Conservation (phyloP, 768 basidiomycete genomes). For the Mycena capillaripes region DNA sequence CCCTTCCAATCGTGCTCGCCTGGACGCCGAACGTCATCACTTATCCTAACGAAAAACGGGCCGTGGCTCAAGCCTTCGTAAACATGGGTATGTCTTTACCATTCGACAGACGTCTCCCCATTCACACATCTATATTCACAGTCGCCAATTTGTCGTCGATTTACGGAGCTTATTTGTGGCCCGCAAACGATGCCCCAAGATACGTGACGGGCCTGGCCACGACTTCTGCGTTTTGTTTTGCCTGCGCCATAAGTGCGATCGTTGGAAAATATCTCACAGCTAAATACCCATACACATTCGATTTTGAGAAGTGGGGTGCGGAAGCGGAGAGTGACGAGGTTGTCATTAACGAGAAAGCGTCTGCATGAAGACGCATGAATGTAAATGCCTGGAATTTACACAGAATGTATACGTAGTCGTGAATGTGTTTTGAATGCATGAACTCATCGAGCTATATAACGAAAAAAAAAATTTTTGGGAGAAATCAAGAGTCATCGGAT, state of each 20-base stretch:
- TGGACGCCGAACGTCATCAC: slow-evolving; percentile 28
- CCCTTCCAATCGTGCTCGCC: slow-evolving; percentile 32
- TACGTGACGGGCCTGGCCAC: slow-evolving; percentile 31
- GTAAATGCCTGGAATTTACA: too few relatives aligned
- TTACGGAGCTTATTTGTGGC: slow-evolving; percentile 32
- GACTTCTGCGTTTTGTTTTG: slow-evolving; percentile 31
- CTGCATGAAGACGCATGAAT: slow-evolving; percentile 15
- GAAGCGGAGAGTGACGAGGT: slow-evolving; percentile 27
- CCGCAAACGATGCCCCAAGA: slow-evolving; percentile 27
- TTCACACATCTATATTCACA: slow-evolving; percentile 21
- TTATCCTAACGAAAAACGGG: slow-evolving; percentile 33
- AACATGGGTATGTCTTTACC: slow-evolving; percentile 29
- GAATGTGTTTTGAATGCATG: too few relatives aligned
- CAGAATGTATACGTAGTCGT: slow-evolving; percentile 24
- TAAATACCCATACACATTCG: slow-evolving; percentile 28
- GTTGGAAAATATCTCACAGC: slow-evolving; percentile 29
- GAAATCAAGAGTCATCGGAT: too few relatives aligned
- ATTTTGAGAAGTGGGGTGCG: slow-evolving; percentile 31
- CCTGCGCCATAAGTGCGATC: slow-evolving; percentile 27
- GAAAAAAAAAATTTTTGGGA: too few relatives aligned
- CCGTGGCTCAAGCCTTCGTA: slow-evolving; percentile 28
- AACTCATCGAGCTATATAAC: too few relatives aligned
- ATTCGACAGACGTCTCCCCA: slow-evolving; percentile 15
- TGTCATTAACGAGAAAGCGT: slow-evolving; percentile 25
- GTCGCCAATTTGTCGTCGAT: slow-evolving; percentile 33